Evolutionary conservation across 2,329 filamentous ascomycete species (phyloP).

Genomic region (Cytospora chrysosperma): DNA sequence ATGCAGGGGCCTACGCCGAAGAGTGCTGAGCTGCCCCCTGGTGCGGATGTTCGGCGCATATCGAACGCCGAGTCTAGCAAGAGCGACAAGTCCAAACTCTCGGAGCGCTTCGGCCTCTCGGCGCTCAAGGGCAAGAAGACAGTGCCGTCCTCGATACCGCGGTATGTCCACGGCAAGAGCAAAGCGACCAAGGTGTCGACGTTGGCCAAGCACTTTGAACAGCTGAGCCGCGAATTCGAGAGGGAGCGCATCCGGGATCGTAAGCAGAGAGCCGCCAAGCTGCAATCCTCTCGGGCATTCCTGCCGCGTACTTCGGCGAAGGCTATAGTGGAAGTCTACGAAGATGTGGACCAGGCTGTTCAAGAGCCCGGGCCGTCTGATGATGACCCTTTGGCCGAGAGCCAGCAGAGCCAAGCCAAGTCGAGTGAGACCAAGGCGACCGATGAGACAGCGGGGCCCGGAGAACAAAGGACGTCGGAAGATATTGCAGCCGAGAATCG

Average conservation of each 20-base stretch:
- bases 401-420: constrained; percentile 36
- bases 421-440: constrained; percentile 32
- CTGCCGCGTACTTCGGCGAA: constrained; percentile 86
- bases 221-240: constrained; percentile 93
- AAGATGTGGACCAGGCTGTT: constrained; percentile 89
- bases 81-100: constrained; percentile 69
- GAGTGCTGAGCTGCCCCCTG: constrained; percentile 31
- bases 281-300: constrained; percentile 73
- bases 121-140: constrained; percentile 61
- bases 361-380: constrained; percentile 70
- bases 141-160: constrained; percentile 77
- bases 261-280: constrained; percentile 75
- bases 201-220: constrained; percentile 94
- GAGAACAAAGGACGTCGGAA: constrained; percentile 18
- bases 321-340: constrained; percentile 93
- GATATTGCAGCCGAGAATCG: constrained; percentile 19
- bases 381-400: constrained; percentile 52
- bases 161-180: constrained; percentile 71
- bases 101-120: constrained; percentile 67
- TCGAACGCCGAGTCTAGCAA: constrained; percentile 44
- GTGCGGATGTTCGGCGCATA: constrained; percentile 34
- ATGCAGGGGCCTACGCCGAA: constrained; percentile 36
- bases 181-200: constrained; percentile 80
- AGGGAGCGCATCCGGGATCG: constrained; percentile 88
- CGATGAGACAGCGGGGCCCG: constrained; percentile 23